These are phyloP conservation scores for Penicillium antarcticum DNA, from an alignment of 495 filamentous ascomycete genomes.

Conservation along the genomic window DNA sequence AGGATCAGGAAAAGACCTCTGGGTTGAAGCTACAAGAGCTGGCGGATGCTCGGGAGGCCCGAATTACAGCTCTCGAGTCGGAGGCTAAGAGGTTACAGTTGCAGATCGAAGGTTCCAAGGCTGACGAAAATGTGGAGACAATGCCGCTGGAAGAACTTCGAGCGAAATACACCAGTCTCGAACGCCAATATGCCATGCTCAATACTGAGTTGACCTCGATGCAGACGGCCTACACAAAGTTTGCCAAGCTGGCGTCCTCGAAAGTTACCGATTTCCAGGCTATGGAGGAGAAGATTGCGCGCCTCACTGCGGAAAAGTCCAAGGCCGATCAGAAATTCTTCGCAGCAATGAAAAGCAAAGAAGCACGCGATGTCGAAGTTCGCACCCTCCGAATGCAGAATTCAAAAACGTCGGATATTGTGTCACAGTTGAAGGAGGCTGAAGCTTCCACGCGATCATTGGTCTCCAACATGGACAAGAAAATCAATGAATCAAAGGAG, in stretches of 20 bases:
- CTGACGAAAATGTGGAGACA: constrained; percentile 37
- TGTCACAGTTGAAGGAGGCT: constrained; percentile 86
- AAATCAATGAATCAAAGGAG: constrained; percentile 75
- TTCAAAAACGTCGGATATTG: constrained; percentile 86
- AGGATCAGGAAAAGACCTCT: constrained; percentile 70
- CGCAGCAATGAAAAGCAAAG: constrained; percentile 87
- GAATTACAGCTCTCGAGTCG: constrained; percentile 75
- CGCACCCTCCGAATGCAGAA: constrained; percentile 76
- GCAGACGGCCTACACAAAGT: constrained; percentile 82
- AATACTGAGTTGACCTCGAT: constrained; percentile 83
- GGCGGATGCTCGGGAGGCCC: constrained; percentile 65
- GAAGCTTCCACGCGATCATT: constrained; percentile 59
- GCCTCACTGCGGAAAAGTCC: constrained; percentile 79
- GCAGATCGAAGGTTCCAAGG: constrained; percentile 44
- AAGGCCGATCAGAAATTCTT: constrained; percentile 99
- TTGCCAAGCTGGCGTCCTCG: constrained; percentile 75
- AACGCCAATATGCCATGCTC: constrained; percentile 76
- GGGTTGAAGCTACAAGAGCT: constrained; percentile 73
- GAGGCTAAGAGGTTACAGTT: constrained; percentile 70
- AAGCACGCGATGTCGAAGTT: constrained; percentile 73
- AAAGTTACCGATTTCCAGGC: constrained; percentile 74
- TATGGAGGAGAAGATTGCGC: constrained; percentile 73
- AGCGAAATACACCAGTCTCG: constrained; percentile 65
- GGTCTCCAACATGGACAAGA: constrained; percentile 84
- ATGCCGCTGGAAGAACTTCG: constrained; percentile 65